Evolutionary conservation across 768 basidiomycete species (phyloP), one percentile per base, ranked within the genome.

Genomic region (Leccinum pellstonianum): DNA sequence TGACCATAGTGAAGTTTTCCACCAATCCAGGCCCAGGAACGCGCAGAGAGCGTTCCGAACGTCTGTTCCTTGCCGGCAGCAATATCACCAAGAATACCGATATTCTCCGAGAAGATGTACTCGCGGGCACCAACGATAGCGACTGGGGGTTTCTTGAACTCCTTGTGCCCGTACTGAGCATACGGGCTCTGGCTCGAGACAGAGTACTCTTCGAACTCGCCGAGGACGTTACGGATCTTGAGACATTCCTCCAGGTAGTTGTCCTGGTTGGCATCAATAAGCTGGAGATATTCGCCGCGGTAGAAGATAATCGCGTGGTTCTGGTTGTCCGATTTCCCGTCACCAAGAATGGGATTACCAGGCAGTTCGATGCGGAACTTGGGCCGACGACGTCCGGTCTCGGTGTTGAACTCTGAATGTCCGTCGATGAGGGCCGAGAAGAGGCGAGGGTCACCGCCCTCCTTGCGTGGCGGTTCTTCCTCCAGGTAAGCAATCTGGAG

Each of bases 101-200:
- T 98, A 72, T 98, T 98, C 79, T 99, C 97, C 55, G 97, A 98
- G 79, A 99, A 99, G 73, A 99, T 98, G 76, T 99, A 99, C 81
- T 99, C 96, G 77, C 97, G 87, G 10, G 97, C 96, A 75, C 96
- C 97, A 63, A 99, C 91, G 63, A 99, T 99, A 15, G 97, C 96
- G 21, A 98, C 90, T 17, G 97, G 97, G 21, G 91, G 75, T 61
- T 84, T 84, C 71, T 85, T 85, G 82, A 96, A 93, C 65, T 97
- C 93, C 74, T 91, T 87, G 69, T 90, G 86, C 61, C 86, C 87
- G 84, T 90, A 93, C 62, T 90, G 90, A 7, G 90, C 87, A 73
- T 99, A 98, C 5, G 97, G 97, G 66, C 87, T 94, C 77, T 95
- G 90, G 61, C 79, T 86, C 23, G 93, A 90, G 5, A 91, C 83